These are phyloP conservation scores for Agrocybe chaxingu DNA, from an alignment of 768 basidiomycete species.

Conservation along the genomic window DNA sequence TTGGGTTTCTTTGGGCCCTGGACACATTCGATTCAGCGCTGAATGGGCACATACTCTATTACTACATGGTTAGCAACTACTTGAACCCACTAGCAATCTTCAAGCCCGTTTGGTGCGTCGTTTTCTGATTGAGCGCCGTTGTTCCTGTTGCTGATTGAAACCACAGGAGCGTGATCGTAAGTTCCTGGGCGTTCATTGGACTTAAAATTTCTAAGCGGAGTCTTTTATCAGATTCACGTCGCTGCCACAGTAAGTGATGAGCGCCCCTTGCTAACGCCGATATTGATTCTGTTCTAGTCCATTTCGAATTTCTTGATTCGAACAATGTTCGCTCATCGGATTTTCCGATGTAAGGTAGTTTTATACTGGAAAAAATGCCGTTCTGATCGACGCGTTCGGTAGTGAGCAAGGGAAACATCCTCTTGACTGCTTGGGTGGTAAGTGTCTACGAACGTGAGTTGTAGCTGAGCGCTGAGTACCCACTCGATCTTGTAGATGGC, in stretches of 20 bases:
- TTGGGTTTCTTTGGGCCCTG: constrained; percentile 35
- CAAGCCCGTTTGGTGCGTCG: constrained; percentile 47
- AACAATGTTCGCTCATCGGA: constrained; percentile 46
- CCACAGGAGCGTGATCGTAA: constrained; percentile 49
- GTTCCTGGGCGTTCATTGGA: constrained; percentile 10
- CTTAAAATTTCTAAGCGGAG: neutral
- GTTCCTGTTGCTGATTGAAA: neutral
- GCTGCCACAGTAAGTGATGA: constrained; percentile 42
- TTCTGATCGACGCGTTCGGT: neutral
- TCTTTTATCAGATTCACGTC: constrained; percentile 43
- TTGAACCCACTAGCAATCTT: constrained; percentile 41
- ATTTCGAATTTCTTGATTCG: constrained; percentile 50
- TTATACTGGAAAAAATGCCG: neutral
- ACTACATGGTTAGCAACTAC: constrained; percentile 56
- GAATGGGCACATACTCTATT: constrained; percentile 54
- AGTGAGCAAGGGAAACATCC: constrained; percentile 46
- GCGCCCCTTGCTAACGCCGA: neutral
- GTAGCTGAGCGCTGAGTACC: neutral
- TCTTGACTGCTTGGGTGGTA: constrained; percentile 44
- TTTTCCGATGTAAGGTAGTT: constrained; percentile 44
- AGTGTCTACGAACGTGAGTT: constrained; percentile 17
- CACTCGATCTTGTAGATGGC: constrained; percentile 21
- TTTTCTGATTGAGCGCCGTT: neutral
- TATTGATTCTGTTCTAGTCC: constrained; percentile 28
- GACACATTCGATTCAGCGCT: constrained; percentile 56